Conservation (phyloP, 2,329 filamentous ascomycete species). For the Dactylella cylindrospora region DNA sequence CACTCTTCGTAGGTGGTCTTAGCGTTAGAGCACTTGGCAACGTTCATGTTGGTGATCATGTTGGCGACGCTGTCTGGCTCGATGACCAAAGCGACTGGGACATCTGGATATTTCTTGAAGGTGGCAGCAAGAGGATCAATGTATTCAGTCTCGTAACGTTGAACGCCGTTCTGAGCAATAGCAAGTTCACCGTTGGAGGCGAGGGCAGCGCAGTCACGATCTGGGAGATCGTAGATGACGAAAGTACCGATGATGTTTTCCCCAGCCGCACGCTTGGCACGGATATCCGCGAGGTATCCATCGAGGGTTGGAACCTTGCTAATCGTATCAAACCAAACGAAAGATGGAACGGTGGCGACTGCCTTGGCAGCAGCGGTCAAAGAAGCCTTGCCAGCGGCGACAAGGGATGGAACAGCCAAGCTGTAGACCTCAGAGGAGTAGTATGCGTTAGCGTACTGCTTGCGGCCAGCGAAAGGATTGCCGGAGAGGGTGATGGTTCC, state of each 20-base stretch:
- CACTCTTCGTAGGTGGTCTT: slow-evolving; percentile 57
- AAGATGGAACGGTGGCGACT: slow-evolving; percentile 59
- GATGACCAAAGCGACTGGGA: slow-evolving; percentile 50
- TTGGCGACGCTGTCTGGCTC: slow-evolving; percentile 64
- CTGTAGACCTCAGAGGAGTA: slow-evolving; percentile 61
- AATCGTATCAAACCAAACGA: slow-evolving; percentile 60
- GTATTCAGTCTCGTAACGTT: slow-evolving; percentile 59
- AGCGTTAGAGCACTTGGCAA: slow-evolving; percentile 58
- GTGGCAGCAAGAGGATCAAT: slow-evolving; percentile 54
- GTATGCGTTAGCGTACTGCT: slow-evolving; percentile 60
- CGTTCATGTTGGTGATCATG: slow-evolving; percentile 60
- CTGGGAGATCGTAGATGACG: slow-evolving; percentile 62
- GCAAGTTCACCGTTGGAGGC: slow-evolving; percentile 62
- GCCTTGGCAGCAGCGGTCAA: slow-evolving; percentile 53
- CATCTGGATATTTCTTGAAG: slow-evolving; percentile 52
- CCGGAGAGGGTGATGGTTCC: slow-evolving; percentile 45
- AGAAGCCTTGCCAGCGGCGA: slow-evolving; percentile 53
- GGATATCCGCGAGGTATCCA: slow-evolving; percentile 55
- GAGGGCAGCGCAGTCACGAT: slow-evolving; percentile 62
- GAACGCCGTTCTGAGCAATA: slow-evolving; percentile 57
- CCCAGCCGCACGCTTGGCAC: slow-evolving; percentile 45
- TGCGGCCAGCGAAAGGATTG: slow-evolving; percentile 60
- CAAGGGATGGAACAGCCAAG: slow-evolving; percentile 65
- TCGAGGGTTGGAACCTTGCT: slow-evolving; percentile 57
- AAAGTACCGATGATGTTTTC: slow-evolving; percentile 52